A percentile compares a stretch with the other conserved stretches of the same genome.
phyloP scores from a whole-genome alignment of 768 basidiomycete genomes.

The Pholiota molesta region DNA sequence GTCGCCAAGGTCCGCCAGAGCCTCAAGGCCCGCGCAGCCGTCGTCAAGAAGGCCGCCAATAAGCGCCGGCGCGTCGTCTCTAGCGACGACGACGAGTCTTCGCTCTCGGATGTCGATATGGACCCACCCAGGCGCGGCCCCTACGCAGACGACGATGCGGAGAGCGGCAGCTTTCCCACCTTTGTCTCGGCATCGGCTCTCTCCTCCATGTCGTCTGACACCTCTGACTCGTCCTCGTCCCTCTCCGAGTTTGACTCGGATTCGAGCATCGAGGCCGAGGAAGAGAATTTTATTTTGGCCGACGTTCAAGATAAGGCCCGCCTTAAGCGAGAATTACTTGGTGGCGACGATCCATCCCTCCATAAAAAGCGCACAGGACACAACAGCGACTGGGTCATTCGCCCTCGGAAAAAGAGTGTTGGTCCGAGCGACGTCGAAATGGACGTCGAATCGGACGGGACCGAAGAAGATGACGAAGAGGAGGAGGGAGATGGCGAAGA shows the following conservation, averaged over 20 bases:
- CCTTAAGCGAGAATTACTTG: slow-evolving; percentile 58
- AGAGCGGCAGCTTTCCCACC: slow-evolving; percentile 56
- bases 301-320: slow-evolving; percentile 50
- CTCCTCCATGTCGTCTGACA: slow-evolving; percentile 55
- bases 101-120: slow-evolving; percentile 41
- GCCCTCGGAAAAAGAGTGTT: slow-evolving; percentile 72
- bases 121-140: slow-evolving; percentile 3
- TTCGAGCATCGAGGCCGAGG: slow-evolving; percentile 61
- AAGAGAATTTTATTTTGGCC: slow-evolving; percentile 59
- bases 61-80: slow-evolving; percentile 20
- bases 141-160: slow-evolving; percentile 24
- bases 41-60: slow-evolving; percentile 22
- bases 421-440: slow-evolving; percentile 63
- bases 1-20: slow-evolving; percentile 22
- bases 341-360: not conserved
- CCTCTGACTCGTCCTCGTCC: slow-evolving; percentile 41
- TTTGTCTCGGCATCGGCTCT: slow-evolving; percentile 68
- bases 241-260: slow-evolving; percentile 55
- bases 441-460: slow-evolving; percentile 63
- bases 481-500: slow-evolving; percentile 42
- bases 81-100: slow-evolving; percentile 35
- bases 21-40: slow-evolving; percentile 29
- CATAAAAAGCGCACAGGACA: slow-evolving; percentile 7
- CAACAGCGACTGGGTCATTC: slow-evolving; percentile 68
- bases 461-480: slow-evolving; percentile 62